A percentile compares a stretch with the other conserved stretches of the same genome.
Conservation (phyloP, 108 stramenopile species). For the Epithemia pelagica region DNA sequence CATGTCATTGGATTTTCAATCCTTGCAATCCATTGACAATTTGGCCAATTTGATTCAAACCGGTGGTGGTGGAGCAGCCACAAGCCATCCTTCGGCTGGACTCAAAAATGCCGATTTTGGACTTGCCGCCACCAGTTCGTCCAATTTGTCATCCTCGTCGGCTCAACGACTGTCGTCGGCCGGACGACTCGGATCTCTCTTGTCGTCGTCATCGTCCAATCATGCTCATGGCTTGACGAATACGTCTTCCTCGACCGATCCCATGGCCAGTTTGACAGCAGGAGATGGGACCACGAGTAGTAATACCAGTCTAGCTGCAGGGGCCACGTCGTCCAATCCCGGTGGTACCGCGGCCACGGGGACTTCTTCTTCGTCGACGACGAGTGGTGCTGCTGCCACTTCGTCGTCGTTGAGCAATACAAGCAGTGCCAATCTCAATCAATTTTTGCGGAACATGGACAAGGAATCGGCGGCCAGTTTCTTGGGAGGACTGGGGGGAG, state of each 20-base stretch:
- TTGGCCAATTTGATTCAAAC: slow-evolving; percentile 74
- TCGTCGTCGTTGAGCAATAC: no score
- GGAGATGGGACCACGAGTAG: slow-evolving; percentile 1
- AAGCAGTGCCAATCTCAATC: slow-evolving; percentile 44
- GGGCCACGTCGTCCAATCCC: not conserved
- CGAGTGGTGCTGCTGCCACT: no score
- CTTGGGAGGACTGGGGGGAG: not conserved
- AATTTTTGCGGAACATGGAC: slow-evolving; percentile 43
- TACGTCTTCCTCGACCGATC: not conserved
- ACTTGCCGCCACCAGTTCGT: slow-evolving; percentile 22
- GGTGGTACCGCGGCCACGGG: not conserved
- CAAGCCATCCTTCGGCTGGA: slow-evolving; percentile 43
- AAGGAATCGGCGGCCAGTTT: not conserved
- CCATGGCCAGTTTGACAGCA: not conserved
- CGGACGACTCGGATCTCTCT: slow-evolving; percentile 60
- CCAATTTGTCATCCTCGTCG: slow-evolving; percentile 21
- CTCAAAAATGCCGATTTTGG: slow-evolving; percentile 60
- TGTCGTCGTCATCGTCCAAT: slow-evolving; percentile 43
- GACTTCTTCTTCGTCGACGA: no score
- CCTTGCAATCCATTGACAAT: slow-evolving; percentile 82
- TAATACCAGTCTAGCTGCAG: slow-evolving; percentile 6
- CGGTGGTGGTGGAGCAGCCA: slow-evolving; percentile 26
- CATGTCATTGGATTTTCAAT: slow-evolving; percentile 80
- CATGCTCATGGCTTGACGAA: slow-evolving; percentile 13
- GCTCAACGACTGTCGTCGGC: slow-evolving; percentile 40